phyloP scores from a whole-genome alignment of 352 stramenopile species.

The Pythium aphanidermatum region DNA sequence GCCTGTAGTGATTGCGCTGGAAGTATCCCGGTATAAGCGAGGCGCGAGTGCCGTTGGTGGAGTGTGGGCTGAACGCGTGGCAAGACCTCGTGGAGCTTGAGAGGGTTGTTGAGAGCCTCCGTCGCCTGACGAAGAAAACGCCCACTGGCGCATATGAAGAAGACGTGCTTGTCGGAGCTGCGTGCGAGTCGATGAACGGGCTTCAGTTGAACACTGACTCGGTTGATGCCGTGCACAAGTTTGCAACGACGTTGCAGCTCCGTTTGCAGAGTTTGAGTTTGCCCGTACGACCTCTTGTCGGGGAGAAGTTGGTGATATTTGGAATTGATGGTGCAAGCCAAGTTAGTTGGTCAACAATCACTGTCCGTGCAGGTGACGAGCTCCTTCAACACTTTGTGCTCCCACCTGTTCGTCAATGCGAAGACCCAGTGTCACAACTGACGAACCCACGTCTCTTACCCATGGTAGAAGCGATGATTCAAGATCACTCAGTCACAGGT shows the following conservation, averaged over 20 bases:
- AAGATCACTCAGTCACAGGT: conserved; percentile 7
- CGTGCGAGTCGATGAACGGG: conserved; percentile 19
- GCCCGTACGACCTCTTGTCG: conserved; percentile 10
- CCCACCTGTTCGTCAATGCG: neutral
- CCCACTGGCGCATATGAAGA: conserved; percentile 7
- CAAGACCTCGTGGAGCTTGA: conserved; percentile 42
- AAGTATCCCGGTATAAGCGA: no score
- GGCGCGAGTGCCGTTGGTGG: conserved; percentile 27
- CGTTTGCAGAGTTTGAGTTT: conserved; percentile 37
- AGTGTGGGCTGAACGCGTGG: conserved; percentile 45
- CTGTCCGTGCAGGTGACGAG: neutral
- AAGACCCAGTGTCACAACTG: conserved; percentile 6
- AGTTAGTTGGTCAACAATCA: neutral
- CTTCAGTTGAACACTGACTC: conserved; percentile 25
- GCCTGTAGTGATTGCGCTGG: conserved; percentile 7
- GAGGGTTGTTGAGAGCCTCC: conserved; percentile 26
- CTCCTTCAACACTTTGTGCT: conserved; percentile 15
- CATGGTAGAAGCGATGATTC: conserved; percentile 36
- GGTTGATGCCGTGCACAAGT: conserved; percentile 38
- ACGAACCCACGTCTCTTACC: conserved; percentile 26
- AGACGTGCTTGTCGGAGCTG: conserved; percentile 15
- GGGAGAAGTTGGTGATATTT: conserved; percentile 1
- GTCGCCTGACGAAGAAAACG: conserved; percentile 12
- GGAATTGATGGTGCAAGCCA: conserved; percentile 16
- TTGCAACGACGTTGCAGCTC: conserved; percentile 34